A percentile compares a stretch with the other conserved stretches of the same genome.
Conservation (phyloP, 208 protist genomes). For the Leptomonas pyrrhocoris region DNA sequence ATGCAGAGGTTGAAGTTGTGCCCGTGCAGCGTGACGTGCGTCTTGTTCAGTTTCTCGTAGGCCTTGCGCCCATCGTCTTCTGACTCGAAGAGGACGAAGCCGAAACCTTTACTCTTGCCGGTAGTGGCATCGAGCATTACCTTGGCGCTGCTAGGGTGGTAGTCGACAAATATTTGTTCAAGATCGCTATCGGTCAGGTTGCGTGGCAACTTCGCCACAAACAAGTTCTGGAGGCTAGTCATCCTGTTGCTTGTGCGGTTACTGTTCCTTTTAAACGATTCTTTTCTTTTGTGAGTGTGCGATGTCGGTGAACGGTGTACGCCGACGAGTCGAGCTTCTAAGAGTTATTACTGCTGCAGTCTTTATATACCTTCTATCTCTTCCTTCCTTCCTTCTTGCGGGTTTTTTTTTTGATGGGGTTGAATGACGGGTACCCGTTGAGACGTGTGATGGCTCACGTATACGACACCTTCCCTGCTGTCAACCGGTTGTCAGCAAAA, state of each 20-base stretch:
- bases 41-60: slow-evolving; percentile 76
- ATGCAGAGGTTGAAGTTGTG: slow-evolving; percentile 82
- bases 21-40: slow-evolving; percentile 51
- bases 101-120: slow-evolving; percentile 94
- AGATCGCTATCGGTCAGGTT: slow-evolving; percentile 85
- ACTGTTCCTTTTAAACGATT: slow-evolving; percentile 1
- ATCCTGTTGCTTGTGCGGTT: slow-evolving; percentile 23
- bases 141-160: slow-evolving; percentile 88
- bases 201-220: slow-evolving; percentile 95
- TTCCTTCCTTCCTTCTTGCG: slow-evolving; percentile 11
- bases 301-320: too few relatives aligned
- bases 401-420: not conserved
- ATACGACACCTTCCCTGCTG: slow-evolving; percentile 9
- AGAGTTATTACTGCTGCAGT: too few relatives aligned
- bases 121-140: slow-evolving; percentile 91
- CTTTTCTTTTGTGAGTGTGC: not conserved
- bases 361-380: not conserved
- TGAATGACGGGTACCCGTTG: slow-evolving; percentile 5
- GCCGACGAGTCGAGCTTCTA: too few relatives aligned
- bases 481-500: not conserved
- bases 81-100: slow-evolving; percentile 95
- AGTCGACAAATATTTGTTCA: slow-evolving; percentile 72
- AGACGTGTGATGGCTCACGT: not conserved
- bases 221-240: slow-evolving; percentile 95
- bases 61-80: slow-evolving; percentile 86